Percentiles rank a stretch among this genome's conserved stretches.
These are phyloP conservation scores for Penium margaritaceum DNA, from an alignment of 139 green algal genomes.

Conservation along the genomic window DNA sequence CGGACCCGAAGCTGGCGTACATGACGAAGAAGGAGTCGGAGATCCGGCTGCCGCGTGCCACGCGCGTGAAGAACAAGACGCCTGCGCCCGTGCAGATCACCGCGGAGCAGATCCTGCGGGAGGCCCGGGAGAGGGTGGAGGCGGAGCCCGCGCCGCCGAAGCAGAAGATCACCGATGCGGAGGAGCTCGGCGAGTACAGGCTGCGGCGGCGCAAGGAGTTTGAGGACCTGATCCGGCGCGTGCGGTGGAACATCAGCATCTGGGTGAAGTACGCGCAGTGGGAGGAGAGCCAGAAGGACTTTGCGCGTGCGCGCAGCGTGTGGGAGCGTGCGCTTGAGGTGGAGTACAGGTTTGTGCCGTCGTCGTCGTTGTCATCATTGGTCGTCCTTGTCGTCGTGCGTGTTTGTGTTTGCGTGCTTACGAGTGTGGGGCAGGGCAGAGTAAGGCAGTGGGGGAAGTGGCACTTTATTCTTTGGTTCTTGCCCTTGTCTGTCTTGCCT, in stretches of 20 bases:
- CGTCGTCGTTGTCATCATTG: too few relatives aligned
- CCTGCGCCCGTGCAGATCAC: constrained; percentile 84
- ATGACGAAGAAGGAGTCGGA: constrained; percentile 55
- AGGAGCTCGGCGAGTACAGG: constrained; percentile 76
- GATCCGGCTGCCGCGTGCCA: constrained; percentile 60
- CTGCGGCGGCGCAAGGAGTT: constrained; percentile 87
- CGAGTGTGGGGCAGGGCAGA: too few relatives aligned
- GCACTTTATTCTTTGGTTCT: too few relatives aligned
- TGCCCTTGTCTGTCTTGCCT: too few relatives aligned
- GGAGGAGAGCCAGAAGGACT: constrained; percentile 95
- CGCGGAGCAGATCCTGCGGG: constrained; percentile 91
- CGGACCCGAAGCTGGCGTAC: constrained; percentile 28
- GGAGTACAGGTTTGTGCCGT: constrained; percentile 53
- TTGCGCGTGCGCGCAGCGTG: constrained; percentile 74
- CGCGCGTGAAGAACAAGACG: constrained; percentile 91
- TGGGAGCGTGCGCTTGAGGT: constrained; percentile 90
- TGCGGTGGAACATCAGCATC: constrained; percentile 75
- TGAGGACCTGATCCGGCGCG: constrained; percentile 81
- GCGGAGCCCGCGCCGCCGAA: constrained; percentile 75
- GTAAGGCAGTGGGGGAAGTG: too few relatives aligned
- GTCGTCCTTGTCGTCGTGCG: too few relatives aligned
- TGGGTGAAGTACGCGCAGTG: constrained; percentile 96
- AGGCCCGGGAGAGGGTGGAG: constrained; percentile 76
- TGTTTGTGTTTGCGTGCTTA: too few relatives aligned
- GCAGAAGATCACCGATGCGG: constrained; percentile 83